Base-by-base conservation (phyloP, 1,284 basidiomycete genomes). In the Bondarzewia mesenterica region DNA sequence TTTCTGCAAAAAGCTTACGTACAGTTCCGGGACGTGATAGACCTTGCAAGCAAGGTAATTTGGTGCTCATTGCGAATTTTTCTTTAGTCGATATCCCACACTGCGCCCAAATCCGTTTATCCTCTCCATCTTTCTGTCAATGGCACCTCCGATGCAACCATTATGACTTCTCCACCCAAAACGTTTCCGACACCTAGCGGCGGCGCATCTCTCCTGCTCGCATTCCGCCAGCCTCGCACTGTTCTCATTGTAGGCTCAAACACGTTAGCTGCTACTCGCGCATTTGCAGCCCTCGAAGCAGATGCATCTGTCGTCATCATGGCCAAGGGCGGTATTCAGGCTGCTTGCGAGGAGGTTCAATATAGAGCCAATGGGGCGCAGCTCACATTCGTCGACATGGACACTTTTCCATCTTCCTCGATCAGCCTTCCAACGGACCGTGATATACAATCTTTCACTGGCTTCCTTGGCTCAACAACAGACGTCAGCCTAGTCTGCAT, bases 271-370 rank as follows among this genome's bases (percentile, higher is more conserved):
- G 90, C 92, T 0, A 78, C 80, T 21, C 79, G 93, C 35, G 84
- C 87, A 5, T 89, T 89, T 58, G 72, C 86, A 2, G 83, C 89
- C 4, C 75, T 95, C 38, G 91, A 95, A 62, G 87, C 93, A 0
- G 85, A 85, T 49, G 84, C 89, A 1, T 59, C 62, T 10, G 92
- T 95, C 25, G 64, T 85, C 25, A 68, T 96, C 22, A 62, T 90
- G 2, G 70, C 70, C 0, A 71, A 65, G 25, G 80, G 75, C 1
- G 75, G 76, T 7, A 42, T 67, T 0, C 54, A 61, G 0, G 63
- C 58, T 10, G 74, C 80, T 2, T 87, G 85, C 63, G 80, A 86
- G 2, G 93, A 96, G 60, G 62, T 93, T 4, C 70, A 66, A 59
- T 87, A 80, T 75, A 70, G 90, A 16, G 73, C 74, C 0, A 58